Conservation (phyloP, 1,284 basidiomycete species). For the Pascua guehoae region DNA sequence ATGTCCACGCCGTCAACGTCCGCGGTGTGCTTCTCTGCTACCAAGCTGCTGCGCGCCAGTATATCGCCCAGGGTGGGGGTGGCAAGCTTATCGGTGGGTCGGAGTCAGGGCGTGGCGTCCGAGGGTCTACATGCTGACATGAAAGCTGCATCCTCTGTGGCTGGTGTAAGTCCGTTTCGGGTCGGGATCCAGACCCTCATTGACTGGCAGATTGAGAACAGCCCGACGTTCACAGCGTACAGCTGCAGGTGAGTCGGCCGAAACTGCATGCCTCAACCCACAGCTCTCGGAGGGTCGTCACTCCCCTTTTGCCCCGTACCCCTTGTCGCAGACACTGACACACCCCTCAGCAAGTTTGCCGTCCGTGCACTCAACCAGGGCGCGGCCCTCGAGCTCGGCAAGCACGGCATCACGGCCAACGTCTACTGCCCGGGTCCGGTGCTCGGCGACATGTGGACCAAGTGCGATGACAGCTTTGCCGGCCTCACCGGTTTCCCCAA, state of each 20-base stretch:
- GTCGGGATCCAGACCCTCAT: no score
- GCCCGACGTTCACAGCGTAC: no score
- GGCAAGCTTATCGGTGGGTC: constrained; percentile 49
- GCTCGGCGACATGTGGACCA: constrained; percentile 46
- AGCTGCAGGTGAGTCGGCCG: not conserved
- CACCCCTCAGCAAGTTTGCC: constrained; percentile 50
- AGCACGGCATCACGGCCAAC: constrained; percentile 55
- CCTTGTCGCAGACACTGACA: constrained; percentile 16
- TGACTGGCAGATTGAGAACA: no score
- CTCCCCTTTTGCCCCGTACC: no score
- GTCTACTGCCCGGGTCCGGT: constrained; percentile 55
- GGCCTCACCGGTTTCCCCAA: not conserved
- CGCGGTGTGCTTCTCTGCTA: constrained; percentile 48
- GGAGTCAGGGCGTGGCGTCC: not conserved
- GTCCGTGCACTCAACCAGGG: constrained; percentile 49
- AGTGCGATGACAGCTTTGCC: constrained; percentile 17
- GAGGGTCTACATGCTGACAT: not conserved
- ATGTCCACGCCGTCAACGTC: constrained; percentile 43
- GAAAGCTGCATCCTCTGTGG: constrained; percentile 11
- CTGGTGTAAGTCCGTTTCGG: constrained; percentile 1
- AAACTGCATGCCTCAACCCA: no score
- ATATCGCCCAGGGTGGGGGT: constrained; percentile 52
- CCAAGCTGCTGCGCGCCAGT: constrained; percentile 51
- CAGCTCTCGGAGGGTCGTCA: no score
- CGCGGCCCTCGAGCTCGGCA: constrained; percentile 50